Percentiles rank a stretch among this genome's conserved stretches.
These are phyloP conservation scores for Geotrichum restrictum DNA, from an alignment of 1,139 yeast species.

Conservation along the genomic window DNA sequence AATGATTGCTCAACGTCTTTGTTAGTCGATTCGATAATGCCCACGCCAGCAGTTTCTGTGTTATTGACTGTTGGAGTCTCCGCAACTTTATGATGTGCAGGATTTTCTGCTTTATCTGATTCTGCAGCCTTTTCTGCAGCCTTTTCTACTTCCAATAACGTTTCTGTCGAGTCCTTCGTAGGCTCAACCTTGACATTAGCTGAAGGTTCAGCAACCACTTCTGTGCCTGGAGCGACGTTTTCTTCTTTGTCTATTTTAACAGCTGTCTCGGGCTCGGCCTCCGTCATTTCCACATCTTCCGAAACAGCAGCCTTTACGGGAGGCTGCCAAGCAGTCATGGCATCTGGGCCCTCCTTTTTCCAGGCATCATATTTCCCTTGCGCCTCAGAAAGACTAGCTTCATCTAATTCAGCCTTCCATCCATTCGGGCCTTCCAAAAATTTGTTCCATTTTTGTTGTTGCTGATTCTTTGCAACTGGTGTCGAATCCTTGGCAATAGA, in stretches of 20 bases:
- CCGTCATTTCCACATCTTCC: not conserved
- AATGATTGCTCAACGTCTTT: too few species aligned
- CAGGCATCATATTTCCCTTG: conserved; percentile 21
- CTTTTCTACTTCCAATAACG: not conserved
- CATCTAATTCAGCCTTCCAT: conserved; percentile 37
- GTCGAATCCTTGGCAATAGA: conserved; percentile 22
- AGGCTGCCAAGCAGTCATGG: conserved; percentile 10
- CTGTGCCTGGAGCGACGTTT: not conserved
- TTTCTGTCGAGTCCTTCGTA: too few species aligned
- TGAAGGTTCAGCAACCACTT: not conserved
- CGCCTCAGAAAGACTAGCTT: conserved; percentile 34
- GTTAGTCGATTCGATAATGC: too few species aligned
- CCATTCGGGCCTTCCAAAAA: conserved; percentile 38
- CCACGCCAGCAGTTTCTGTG: too few species aligned
- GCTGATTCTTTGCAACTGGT: conserved; percentile 23
- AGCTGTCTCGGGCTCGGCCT: not conserved
- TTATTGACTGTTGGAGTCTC: too few species aligned
- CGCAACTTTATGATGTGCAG: too few species aligned
- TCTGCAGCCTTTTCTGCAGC: not conserved
- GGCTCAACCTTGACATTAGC: too few species aligned
- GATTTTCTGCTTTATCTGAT: too few species aligned
- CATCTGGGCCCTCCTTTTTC: conserved; percentile 19
- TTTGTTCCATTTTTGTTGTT: conserved; percentile 26
- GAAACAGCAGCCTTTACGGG: not conserved
- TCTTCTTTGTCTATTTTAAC: not conserved